These are phyloP conservation scores for Dryadomyces quercivorus DNA, from an alignment of 2,329 filamentous ascomycete genomes.

Conservation along the genomic window DNA sequence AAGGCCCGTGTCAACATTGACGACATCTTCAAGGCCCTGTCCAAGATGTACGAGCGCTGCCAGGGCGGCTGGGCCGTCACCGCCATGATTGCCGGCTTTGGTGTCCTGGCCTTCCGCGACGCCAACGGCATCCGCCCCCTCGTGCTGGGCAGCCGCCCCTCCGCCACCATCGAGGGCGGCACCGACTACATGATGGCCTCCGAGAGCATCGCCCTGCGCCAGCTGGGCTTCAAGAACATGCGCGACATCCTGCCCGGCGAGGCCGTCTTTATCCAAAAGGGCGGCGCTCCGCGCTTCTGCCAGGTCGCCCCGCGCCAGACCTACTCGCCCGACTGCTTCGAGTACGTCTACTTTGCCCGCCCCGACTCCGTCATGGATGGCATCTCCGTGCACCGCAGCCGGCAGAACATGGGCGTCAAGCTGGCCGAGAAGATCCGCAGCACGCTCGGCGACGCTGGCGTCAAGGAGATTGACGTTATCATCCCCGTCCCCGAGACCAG, in stretches of 20 bases:
- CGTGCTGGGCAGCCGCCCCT: slow-evolving; percentile 61
- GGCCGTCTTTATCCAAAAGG: slow-evolving; percentile 53
- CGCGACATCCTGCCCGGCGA: slow-evolving; percentile 45
- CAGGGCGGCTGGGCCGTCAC: slow-evolving; percentile 73
- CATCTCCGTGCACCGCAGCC: slow-evolving; percentile 72
- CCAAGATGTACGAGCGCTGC: slow-evolving; percentile 60
- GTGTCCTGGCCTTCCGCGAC: slow-evolving; percentile 66
- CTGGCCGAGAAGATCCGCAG: slow-evolving; percentile 62
- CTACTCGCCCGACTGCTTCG: slow-evolving; percentile 83
- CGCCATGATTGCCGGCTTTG: slow-evolving; percentile 73
- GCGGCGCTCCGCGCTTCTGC: slow-evolving; percentile 57
- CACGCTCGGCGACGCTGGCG: slow-evolving; percentile 53
- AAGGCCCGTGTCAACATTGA: slow-evolving; percentile 73
- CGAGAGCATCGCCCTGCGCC: slow-evolving; percentile 70
- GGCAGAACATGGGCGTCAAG: slow-evolving; percentile 76
- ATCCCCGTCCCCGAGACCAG: slow-evolving; percentile 42
- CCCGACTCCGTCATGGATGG: slow-evolving; percentile 78
- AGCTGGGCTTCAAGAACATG: slow-evolving; percentile 68
- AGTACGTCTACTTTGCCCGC: slow-evolving; percentile 78
- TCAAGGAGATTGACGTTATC: slow-evolving; percentile 62
- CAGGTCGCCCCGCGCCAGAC: slow-evolving; percentile 57
- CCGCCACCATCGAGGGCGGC: slow-evolving; percentile 40
- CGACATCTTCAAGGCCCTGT: slow-evolving; percentile 64
- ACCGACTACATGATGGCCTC: slow-evolving; percentile 70
- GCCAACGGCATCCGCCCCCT: slow-evolving; percentile 76